Evolutionary conservation across 345 rosid genomes (phyloP).

Genomic region (Diplotaxis tenuifolia): DNA sequence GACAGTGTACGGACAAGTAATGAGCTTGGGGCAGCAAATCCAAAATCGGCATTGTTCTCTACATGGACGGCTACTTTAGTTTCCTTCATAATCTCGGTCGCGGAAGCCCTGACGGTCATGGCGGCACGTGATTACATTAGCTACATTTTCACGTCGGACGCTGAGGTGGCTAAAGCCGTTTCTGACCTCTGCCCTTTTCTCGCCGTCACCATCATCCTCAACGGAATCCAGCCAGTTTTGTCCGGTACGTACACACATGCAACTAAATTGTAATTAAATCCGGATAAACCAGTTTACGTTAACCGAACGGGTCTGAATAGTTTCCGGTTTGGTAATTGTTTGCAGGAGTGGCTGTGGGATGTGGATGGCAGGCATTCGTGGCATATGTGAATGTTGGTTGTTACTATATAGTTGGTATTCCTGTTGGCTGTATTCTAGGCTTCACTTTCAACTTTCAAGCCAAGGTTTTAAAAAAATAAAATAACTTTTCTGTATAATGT

Average conservation of each 20-base stretch:
- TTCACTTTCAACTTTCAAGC: conserved; percentile 47
- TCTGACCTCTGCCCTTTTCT: conserved; percentile 65
- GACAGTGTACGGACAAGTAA: conserved; percentile 69
- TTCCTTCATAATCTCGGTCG: conserved; percentile 47
- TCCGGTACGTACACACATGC: conserved; percentile 51
- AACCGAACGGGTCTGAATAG: not conserved
- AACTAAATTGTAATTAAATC: not conserved
- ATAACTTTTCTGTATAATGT: not conserved
- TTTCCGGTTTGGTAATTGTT: not conserved
- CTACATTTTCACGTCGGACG: conserved; percentile 58
- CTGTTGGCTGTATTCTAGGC: conserved; percentile 55
- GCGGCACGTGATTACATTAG: conserved; percentile 44
- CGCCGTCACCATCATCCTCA: conserved; percentile 58
- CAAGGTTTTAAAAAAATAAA: conserved; percentile 35
- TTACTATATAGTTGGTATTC: conserved; percentile 57
- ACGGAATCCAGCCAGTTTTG: conserved; percentile 70
- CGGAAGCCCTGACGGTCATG: conserved; percentile 33
- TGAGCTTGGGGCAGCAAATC: conserved; percentile 45
- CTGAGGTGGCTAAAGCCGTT: conserved; percentile 55
- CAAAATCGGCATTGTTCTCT: conserved; percentile 57
- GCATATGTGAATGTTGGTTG: conserved; percentile 63
- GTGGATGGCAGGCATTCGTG: conserved; percentile 72
- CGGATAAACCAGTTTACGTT: not conserved
- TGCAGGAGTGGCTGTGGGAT: conserved; percentile 70
- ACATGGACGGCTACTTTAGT: conserved; percentile 46